Base-by-base conservation (phyloP, 495 filamentous ascomycete genomes). In the Hypoxylon cercidicola region DNA sequence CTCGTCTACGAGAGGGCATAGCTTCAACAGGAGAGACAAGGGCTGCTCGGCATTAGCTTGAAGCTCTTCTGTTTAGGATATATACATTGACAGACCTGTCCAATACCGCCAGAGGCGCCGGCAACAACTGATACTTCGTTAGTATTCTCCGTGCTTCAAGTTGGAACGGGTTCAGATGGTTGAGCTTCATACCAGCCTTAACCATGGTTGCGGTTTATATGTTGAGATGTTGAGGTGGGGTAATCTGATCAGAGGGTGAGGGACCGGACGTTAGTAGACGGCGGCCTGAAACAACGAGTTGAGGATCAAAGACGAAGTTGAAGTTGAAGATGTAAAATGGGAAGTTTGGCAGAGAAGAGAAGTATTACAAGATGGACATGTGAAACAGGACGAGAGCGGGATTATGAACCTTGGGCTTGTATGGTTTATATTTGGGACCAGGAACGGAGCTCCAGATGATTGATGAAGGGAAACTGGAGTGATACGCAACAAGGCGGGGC, bases 41-140 rank as follows among this genome's bases (percentile, higher is more conserved):
- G 95, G 95, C 96, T 99, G 71, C 59, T 61, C 65, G 44, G 49
- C 30, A 67, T 84, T 65, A 77, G 74, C 57, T 64, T 48, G 25
- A 21, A 34, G 19, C 30, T 60, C 44, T 28, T 65, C 51, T 25
- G 46, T 55, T 47, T 51, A 30, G 44, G 28, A 55, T 50, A 54
- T 5, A 43, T 44, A 8, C 30, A 34, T 12, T 32, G 28, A 64
- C 76, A 62, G 72, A 97, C 95, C 87, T 99, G 95, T 79, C 95
- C 95, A 87, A 99, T 98, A 81, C 95, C 95, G 81, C 95, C 95
- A 75, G 95, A 89, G 72, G 95, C 95, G 72, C 95, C 95, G 75
- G 93, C 91, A 82, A 99, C 94, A 79, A 92, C 93, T 95, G 60
- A 30, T 55, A 15, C 35, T 37, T 44, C 44, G 60, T 84, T 61